Conservation (phyloP, 2,329 filamentous ascomycete genomes). For the Ophiocordyceps camponoti-floridani region DNA sequence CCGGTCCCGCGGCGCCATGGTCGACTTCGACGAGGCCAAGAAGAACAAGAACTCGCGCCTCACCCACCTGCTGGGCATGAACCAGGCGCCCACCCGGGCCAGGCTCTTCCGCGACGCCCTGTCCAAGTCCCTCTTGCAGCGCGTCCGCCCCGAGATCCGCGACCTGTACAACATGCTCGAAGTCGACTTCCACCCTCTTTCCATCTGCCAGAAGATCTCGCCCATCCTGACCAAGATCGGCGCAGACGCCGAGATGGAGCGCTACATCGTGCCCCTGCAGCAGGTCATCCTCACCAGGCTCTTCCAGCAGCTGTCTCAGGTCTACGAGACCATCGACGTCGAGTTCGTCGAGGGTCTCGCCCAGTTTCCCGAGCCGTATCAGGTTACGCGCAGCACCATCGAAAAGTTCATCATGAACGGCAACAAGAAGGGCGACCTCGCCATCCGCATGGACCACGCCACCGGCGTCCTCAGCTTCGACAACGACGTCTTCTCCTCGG, state of each 20-base stretch:
- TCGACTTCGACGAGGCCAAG: slow-evolving; percentile 89
- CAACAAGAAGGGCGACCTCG: slow-evolving; percentile 97
- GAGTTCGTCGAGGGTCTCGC: slow-evolving; percentile 86
- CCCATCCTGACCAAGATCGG: slow-evolving; percentile 90
- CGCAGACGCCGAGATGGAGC: slow-evolving; percentile 86
- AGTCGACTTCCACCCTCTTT: slow-evolving; percentile 96
- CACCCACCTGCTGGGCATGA: slow-evolving; percentile 91
- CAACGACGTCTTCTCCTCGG: slow-evolving; percentile 93
- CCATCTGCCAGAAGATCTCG: slow-evolving; percentile 97
- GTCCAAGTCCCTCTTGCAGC: slow-evolving; percentile 85
- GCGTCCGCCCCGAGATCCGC: slow-evolving; percentile 82
- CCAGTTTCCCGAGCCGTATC: slow-evolving; percentile 90
- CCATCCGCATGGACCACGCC: slow-evolving; percentile 90
- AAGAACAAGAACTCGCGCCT: slow-evolving; percentile 99
- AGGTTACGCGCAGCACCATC: slow-evolving; percentile 76
- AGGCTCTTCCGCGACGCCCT: slow-evolving; percentile 90
- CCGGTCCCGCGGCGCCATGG: slow-evolving; percentile 82
- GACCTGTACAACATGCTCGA: slow-evolving; percentile 98
- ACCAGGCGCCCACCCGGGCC: slow-evolving; percentile 69
- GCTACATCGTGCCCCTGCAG: slow-evolving; percentile 88
- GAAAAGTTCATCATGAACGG: slow-evolving; percentile 99
- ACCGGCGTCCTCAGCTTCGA: slow-evolving; percentile 93
- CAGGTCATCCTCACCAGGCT: slow-evolving; percentile 96
- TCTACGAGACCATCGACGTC: slow-evolving; percentile 95
- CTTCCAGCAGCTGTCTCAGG: slow-evolving; percentile 97